Base-by-base conservation (phyloP, 2,329 filamentous ascomycete species). In the Rhexocercosporidium sp. region DNA sequence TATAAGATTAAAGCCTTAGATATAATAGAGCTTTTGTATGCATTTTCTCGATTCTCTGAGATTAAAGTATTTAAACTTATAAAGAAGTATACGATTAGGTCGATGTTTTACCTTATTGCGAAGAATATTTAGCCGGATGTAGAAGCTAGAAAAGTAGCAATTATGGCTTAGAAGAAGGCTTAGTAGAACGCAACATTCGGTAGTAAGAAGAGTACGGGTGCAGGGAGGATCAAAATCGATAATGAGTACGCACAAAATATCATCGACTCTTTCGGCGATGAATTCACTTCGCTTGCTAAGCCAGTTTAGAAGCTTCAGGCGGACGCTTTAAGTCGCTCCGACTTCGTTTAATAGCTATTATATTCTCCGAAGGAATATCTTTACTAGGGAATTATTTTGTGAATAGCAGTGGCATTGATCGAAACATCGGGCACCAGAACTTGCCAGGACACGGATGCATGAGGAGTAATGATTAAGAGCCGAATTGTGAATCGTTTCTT, bases 41-140 rank as follows among this genome's bases (percentile, higher is more conserved):
- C 8, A 3, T 70, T 71, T 18, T 29, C 16, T 9, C 18, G 51
- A 14, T 70, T 72, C 59, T 67, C 69, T 4, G 11, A 57, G 0
- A 66, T 71, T 12, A n/a, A 66, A 34, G 22, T 69, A 0, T 72
- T 72, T 37, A 72, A 70, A 22, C 70, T 68, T 3, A 20, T 3
- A 37, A 66, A 57, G 27, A 70, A 65, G 22, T 69, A 72, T 66
- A 66, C 66, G 20, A 62, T 63, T 9, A 54, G 69, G 18, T 69
- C 69, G 27, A 39, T 65, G 8, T 70, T 71, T 57, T 72, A 72
- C 60, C 69, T 70, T 16, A 64, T 72, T 59, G 70, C 70, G 9
- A 68, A 67, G 60, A 65, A 72, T 66, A 51, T 72, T 39, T 65
- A 65, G 53, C 70, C 70, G 18, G 37, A 47, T 49, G 20, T 20